These are phyloP conservation scores for Ceratonia siliqua DNA, from an alignment of 306 rosid genomes.

Conservation along the genomic window DNA sequence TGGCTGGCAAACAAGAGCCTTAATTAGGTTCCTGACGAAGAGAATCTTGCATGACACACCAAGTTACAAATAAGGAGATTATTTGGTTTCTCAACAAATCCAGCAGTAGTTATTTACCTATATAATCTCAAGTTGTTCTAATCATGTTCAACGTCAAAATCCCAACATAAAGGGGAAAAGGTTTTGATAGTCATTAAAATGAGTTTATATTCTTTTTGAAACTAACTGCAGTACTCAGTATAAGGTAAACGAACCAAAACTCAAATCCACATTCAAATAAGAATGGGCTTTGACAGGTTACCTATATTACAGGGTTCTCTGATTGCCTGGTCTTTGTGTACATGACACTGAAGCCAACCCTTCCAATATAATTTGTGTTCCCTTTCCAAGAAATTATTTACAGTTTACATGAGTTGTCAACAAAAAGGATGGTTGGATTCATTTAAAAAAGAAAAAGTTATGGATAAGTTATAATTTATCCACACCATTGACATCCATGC, in stretches of 20 bases:
- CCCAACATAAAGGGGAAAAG: background rate
- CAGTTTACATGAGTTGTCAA: background rate
- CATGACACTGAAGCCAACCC: constrained; percentile 5
- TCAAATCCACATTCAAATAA: background rate
- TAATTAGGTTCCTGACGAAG: background rate
- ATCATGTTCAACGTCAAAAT: background rate
- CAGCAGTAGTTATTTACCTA: background rate
- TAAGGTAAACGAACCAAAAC: background rate
- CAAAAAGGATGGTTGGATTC: background rate
- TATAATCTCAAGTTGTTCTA: background rate
- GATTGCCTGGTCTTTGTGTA: background rate
- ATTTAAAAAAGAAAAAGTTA: background rate
- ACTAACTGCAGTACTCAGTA: background rate
- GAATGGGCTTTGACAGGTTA: background rate
- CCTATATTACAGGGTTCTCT: background rate
- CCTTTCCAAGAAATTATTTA: constrained; percentile 6
- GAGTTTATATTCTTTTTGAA: background rate
- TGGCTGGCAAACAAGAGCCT: background rate
- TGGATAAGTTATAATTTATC: background rate
- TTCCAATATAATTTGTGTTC: constrained; percentile 2
- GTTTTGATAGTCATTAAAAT: background rate
- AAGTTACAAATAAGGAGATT: background rate
- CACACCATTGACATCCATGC: constrained; percentile 11
- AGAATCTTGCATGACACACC: background rate
- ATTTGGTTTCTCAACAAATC: background rate